Evolutionary conservation across 208 protist genomes (phyloP), one percentile per base, ranked within the genome.

Genomic region (Tritrichomonas musculus): DNA sequence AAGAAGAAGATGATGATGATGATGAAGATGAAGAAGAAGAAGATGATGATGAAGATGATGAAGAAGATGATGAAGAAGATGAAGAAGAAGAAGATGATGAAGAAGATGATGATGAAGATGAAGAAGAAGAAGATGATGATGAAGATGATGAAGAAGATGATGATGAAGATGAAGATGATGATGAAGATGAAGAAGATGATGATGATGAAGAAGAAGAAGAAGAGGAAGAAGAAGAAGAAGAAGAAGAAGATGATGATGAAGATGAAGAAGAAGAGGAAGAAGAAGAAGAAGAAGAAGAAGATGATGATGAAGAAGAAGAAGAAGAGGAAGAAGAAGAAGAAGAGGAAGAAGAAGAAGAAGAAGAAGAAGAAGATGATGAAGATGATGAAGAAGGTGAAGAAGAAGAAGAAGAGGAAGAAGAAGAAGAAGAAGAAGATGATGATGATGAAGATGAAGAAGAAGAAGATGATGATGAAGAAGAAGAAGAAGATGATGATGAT

Each of bases 111-210:
- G n/a, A n/a, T n/a, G n/a, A n/a, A n/a, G n/a, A n/a, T n/a, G n/a
- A n/a, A n/a, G n/a, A n/a, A n/a, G n/a, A n/a, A n/a, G n/a, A n/a
- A n/a, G n/a, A n/a, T n/a, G n/a, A n/a, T n/a, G n/a, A n/a, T n/a
- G n/a, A n/a, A n/a, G n/a, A n/a, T n/a, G n/a, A n/a, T n/a, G n/a
- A 73, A 73, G 65, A 73, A 73, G 65, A 73, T 73, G 65, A 73
- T 30, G 65, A 73, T 73, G 65, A 73, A 73, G 65, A 73, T 73
- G 65, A 73, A 73, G 65, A 73, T 73, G 65, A 73, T 30, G 65
- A 73, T 73, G 65, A 73, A 73, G 65, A 73, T 73, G 65, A 73
- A 73, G 65, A 30, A 73, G 30, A 73, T 73, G 65, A 73, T 30
- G 30, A 30, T 73, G 65, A 30, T 30, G 65, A 30, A 30, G 65